Percentiles rank a stretch among this genome's conserved stretches.
phyloP scores from a whole-genome alignment of 2,329 filamentous ascomycete species.

The Tricladium varicosporioides region DNA sequence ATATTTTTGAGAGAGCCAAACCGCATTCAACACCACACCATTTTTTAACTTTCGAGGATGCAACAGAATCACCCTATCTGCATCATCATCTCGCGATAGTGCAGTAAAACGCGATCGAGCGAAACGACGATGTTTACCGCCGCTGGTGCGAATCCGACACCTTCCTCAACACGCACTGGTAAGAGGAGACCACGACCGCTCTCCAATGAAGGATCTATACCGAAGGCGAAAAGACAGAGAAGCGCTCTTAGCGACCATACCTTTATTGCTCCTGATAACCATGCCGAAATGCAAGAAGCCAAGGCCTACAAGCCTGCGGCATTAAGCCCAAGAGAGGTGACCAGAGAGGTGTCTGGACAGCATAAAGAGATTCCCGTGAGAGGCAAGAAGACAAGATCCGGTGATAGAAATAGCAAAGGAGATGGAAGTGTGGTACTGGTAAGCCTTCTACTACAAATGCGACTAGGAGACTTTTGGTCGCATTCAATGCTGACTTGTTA shows the following conservation, averaged over 20 bases:
- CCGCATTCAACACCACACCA: background rate
- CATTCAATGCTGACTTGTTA: slow-evolving; percentile 6
- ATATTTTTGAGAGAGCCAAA: background rate
- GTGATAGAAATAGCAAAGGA: slow-evolving; percentile 65
- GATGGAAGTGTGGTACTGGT: slow-evolving; percentile 68
- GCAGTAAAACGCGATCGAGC: background rate
- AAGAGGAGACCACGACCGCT: slow-evolving; percentile 58
- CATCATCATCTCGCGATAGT: background rate
- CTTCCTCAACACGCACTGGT: slow-evolving; percentile 55
- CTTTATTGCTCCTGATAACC: slow-evolving; percentile 45
- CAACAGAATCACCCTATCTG: background rate
- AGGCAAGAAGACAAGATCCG: slow-evolving; percentile 60
- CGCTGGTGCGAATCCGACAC: slow-evolving; percentile 48
- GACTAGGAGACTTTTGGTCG: background rate
- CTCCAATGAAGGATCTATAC: slow-evolving; percentile 52
- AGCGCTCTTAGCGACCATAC: slow-evolving; percentile 57
- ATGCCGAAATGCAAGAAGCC: slow-evolving; percentile 55
- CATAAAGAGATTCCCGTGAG: slow-evolving; percentile 55
- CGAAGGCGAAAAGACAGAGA: slow-evolving; percentile 63
- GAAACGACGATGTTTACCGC: slow-evolving; percentile 56
- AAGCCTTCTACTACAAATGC: slow-evolving; percentile 31
- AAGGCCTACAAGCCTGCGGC: slow-evolving; percentile 47
- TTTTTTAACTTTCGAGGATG: slow-evolving; percentile 1
- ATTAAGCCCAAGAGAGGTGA: slow-evolving; percentile 38
- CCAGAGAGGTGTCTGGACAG: slow-evolving; percentile 25